Conservation (phyloP, 768 basidiomycete genomes). For the Tricholoma sp. region DNA sequence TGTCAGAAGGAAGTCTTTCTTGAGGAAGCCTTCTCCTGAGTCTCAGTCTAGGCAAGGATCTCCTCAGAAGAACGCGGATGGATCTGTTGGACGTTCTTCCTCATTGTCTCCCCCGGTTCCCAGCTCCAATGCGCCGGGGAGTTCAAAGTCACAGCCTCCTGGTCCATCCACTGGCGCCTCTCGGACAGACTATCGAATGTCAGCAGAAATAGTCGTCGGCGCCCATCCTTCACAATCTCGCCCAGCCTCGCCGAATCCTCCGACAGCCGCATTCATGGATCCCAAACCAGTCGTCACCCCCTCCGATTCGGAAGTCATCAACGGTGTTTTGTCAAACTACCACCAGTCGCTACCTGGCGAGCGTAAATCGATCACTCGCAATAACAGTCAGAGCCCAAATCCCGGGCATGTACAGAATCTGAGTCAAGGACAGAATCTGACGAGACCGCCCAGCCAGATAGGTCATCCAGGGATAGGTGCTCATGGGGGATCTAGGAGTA, state of each 20-base stretch:
- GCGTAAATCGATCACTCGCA: conserved; percentile 52
- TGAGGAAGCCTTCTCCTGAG: conserved; percentile 20
- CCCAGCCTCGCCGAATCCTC: conserved; percentile 67
- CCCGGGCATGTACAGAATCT: conserved; percentile 7
- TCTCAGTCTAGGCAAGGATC: conserved; percentile 17
- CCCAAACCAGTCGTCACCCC: conserved; percentile 45
- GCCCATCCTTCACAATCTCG: conserved; percentile 67
- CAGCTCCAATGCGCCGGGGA: conserved; percentile 8
- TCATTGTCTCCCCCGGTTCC: conserved; percentile 32
- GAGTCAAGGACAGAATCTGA: conserved; percentile 32
- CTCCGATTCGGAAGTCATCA: conserved; percentile 51
- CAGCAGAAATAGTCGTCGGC: conserved; percentile 78
- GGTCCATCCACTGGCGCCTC: conserved; percentile 19
- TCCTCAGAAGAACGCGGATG: conserved; percentile 16
- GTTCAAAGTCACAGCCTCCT: conserved; percentile 19
- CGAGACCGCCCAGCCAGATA: conserved; percentile 51
- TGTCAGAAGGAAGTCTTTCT: conserved; percentile 40
- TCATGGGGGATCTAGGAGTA: conserved; percentile 52
- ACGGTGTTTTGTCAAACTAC: conserved; percentile 73
- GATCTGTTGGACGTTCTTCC: conserved; percentile 19
- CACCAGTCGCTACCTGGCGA: conserved; percentile 88
- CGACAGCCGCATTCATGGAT: conserved; percentile 73
- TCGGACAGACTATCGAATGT: conserved; percentile 64
- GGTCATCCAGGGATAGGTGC: conserved; percentile 85
- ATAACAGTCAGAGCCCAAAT: conserved; percentile 36